These are phyloP conservation scores for Citrus reticulata DNA, from an alignment of 345 rosid species.

Conservation along the genomic window DNA sequence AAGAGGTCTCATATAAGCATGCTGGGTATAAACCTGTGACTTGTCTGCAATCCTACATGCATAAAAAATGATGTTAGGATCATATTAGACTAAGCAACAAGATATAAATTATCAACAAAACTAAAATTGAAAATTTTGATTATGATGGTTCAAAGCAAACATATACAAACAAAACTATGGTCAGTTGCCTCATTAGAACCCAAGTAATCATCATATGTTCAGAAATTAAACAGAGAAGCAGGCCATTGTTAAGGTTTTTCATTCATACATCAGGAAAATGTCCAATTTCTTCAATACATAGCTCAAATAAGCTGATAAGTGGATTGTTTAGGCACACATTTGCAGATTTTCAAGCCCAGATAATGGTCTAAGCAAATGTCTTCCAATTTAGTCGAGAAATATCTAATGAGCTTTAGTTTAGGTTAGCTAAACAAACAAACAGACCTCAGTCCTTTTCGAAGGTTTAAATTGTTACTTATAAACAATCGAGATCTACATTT, in stretches of 20 bases:
- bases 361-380: not conserved
- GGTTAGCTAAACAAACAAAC: not conserved
- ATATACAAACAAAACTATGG: not conserved
- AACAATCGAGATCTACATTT: not conserved
- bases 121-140: not conserved
- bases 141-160: not conserved
- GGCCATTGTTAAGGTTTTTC: not conserved
- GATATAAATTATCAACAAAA: not conserved
- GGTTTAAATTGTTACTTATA: not conserved
- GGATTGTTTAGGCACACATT: not conserved
- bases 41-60: constrained; percentile 89
- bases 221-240: not conserved
- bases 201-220: not conserved
- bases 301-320: not conserved
- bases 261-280: not conserved
- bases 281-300: not conserved
- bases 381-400: not conserved
- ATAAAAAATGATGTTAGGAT: not conserved
- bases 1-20: constrained; percentile 99
- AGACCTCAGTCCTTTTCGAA: not conserved
- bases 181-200: not conserved
- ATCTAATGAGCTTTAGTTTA: not conserved
- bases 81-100: not conserved
- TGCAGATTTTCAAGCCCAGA: not conserved
- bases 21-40: constrained; percentile 95